A percentile compares a stretch with the other conserved stretches of the same genome.
phyloP scores from a whole-genome alignment of 805 yeast species.

The Metschnikowia cerradonensis region DNA sequence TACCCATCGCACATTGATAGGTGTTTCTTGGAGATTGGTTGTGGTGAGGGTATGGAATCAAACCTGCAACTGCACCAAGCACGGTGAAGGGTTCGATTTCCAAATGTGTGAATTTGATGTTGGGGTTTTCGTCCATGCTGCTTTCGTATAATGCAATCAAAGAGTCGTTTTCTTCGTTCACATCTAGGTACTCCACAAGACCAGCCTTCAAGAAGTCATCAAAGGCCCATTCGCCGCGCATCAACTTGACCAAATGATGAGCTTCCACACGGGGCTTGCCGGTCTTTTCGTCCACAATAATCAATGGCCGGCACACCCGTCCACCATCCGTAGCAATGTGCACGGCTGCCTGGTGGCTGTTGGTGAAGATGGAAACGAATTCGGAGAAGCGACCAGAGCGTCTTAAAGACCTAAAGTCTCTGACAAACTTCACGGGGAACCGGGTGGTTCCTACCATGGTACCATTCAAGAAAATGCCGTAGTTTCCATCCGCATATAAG shows the following conservation, averaged over 20 bases:
- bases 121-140: slow-evolving; percentile 42
- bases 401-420: slow-evolving; percentile 72
- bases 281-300: slow-evolving; percentile 70
- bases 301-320: slow-evolving; percentile 93
- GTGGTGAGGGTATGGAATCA: slow-evolving; percentile 90
- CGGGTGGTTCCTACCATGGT: slow-evolving; percentile 87
- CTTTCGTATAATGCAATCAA: slow-evolving; percentile 84
- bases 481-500: slow-evolving; percentile 71
- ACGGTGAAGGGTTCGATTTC: slow-evolving; percentile 95
- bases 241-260: slow-evolving; percentile 60
- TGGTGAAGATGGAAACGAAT: slow-evolving; percentile 86
- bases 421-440: slow-evolving; percentile 79
- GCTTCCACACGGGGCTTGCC: slow-evolving; percentile 60
- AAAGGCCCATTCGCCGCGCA: slow-evolving; percentile 72
- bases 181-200: slow-evolving; percentile 91
- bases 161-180: slow-evolving; percentile 94
- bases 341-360: slow-evolving; percentile 86
- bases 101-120: slow-evolving; percentile 67
- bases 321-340: slow-evolving; percentile 99
- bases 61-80: slow-evolving; percentile 88
- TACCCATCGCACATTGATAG: slow-evolving; percentile 95
- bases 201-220: slow-evolving; percentile 88
- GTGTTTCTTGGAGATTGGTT: slow-evolving; percentile 91
- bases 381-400: slow-evolving; percentile 83
- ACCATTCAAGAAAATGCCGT: slow-evolving; percentile 89